Conservation (phyloP, 1,139 yeast genomes). For the Saccharomyces pastorianus region DNA sequence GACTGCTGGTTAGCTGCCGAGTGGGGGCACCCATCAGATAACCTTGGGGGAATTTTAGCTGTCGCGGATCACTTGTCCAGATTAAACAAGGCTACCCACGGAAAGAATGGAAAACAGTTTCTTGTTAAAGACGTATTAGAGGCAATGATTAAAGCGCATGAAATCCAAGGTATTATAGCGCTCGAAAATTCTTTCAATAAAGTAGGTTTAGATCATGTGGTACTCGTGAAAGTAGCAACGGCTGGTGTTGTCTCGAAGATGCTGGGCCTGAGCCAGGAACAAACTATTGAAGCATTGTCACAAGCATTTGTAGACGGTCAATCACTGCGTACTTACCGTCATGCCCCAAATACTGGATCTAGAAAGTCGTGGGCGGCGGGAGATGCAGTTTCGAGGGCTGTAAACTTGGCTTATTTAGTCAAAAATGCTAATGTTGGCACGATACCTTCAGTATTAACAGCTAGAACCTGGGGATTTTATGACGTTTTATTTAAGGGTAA, state of each 20-base stretch:
- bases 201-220: conserved; percentile 55
- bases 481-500: conserved; percentile 49
- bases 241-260: conserved; percentile 51
- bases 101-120: conserved; percentile 36
- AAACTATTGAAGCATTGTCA: conserved; percentile 47
- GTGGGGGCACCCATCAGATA: conserved; percentile 61
- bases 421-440: conserved; percentile 45
- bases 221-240: conserved; percentile 52
- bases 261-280: conserved; percentile 42
- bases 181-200: conserved; percentile 50
- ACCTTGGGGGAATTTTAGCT: conserved; percentile 50
- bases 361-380: conserved; percentile 64
- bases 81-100: conserved; percentile 36
- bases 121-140: conserved; percentile 44
- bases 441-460: conserved; percentile 49
- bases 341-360: conserved; percentile 55
- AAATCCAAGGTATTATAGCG: conserved; percentile 51
- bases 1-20: conserved; percentile 61
- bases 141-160: conserved; percentile 54
- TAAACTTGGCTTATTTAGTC: conserved; percentile 45
- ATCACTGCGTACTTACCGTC: conserved; percentile 50
- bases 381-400: conserved; percentile 55
- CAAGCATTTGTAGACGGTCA: conserved; percentile 58
- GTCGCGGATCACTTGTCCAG: conserved; percentile 51
- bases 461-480: conserved; percentile 54